Evolutionary conservation across 768 basidiomycete genomes (phyloP).

Genomic region (Clathrus columnatus): DNA sequence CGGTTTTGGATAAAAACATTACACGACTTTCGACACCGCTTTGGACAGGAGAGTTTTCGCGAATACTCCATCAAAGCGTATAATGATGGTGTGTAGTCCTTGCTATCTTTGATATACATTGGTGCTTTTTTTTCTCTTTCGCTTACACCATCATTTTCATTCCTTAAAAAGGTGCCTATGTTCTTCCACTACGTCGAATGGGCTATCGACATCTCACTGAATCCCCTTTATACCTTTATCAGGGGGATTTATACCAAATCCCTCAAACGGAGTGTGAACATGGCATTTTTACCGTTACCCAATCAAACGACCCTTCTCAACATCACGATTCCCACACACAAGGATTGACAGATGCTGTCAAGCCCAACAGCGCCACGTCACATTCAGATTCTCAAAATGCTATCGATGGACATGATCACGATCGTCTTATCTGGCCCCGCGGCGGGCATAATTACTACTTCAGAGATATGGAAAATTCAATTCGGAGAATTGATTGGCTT

Average conservation of each 20-base stretch:
- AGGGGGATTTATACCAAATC: constrained; percentile 38
- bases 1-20: constrained; percentile 34
- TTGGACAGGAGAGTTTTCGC: constrained; percentile 29
- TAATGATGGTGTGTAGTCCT: constrained; percentile 45
- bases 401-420: neutral
- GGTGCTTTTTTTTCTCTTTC: neutral
- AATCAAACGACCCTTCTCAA: constrained; percentile 11
- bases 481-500: constrained; percentile 36
- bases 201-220: constrained; percentile 46
- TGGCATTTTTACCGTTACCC: constrained; percentile 31
- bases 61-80: constrained; percentile 47
- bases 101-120: neutral
- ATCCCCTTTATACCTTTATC: constrained; percentile 40
- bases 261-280: constrained; percentile 40
- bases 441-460: constrained; percentile 61
- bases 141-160: constrained; percentile 1
- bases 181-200: constrained; percentile 42
- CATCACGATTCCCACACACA: constrained; percentile 22
- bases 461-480: constrained; percentile 41
- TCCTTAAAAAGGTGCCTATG: constrained; percentile 37
- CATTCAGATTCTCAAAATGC: neutral
- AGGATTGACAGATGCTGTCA: neutral
- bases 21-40: constrained; percentile 23
- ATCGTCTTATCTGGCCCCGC: constrained; percentile 23
- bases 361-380: neutral